Base-by-base conservation (phyloP, 192 early-diverging fungal species). In the Rhizophagus sp. region DNA sequence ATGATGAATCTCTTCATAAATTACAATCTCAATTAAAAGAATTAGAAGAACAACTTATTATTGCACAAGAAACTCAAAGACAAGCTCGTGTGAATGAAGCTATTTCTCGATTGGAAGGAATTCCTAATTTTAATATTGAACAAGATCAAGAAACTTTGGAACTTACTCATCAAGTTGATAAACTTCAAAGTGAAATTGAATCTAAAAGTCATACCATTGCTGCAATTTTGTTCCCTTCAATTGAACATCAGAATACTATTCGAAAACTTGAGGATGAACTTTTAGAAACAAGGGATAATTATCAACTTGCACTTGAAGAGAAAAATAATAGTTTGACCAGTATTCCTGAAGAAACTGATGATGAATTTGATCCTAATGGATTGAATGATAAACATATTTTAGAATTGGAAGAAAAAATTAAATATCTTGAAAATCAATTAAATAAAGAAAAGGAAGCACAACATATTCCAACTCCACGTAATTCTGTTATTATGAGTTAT, bases 171-270 rank as follows among this genome's bases (percentile, higher is more conserved):
- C 78, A 71, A 62, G 36, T 71, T 22, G 78, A 79, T 19, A 79
- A 71, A 71, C 50, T 79, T 50, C 78, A 79, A 62, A 22, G 22
- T 62, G 66, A 71, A 34, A 70, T 79, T n/a, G 78, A 79, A 71
- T 44, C 78, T 11, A 79, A 79, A 62, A 79, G 78, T 70, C 78
- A 79, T 57, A 79, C 68, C 44, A 79, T 79, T 25, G 78, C 78
- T 50, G 49, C 78, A 12, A 36, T 79, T 44, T 71, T 79, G 22
- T 52, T 71, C 7, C 67, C 78, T 71, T 57, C 78, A 61, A 11
- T 79, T 50, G 78, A 79, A 44, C 24, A 71, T 62, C 78, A 79
- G 39, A 39, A 79, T 15, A 30, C 17, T 41, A 79, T 79, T 62
- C 67, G 68, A 2, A 50, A 64, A 69, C 44, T 79, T 12, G 67